Evolutionary conservation across 2,329 filamentous ascomycete species (phyloP), one percentile per base, ranked within the genome.

Genomic region (Phyllosticta citriasiana): DNA sequence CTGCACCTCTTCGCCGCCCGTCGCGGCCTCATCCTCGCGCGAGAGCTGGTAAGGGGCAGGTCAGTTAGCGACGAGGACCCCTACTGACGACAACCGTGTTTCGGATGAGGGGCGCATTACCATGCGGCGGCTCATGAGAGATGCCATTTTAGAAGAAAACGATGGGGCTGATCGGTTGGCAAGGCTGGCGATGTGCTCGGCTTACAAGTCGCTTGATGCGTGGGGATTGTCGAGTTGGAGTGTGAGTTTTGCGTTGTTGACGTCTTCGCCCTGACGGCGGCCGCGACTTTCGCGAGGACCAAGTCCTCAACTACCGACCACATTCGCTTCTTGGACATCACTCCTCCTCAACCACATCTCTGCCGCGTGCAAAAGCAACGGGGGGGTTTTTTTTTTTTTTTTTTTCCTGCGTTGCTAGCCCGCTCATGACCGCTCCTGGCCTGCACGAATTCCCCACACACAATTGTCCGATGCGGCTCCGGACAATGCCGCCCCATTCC

Each of bases 21-120:
- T 80, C 63, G 86, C 73, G 62, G 80, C 87, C 76, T 99, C 94
- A 69, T 97, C 93, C 63, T 96, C 93, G 72, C 91, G 95, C 54
- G 90, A 91, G 67, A 99, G 88, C 94, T 97, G 71, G 25, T 9
- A 27, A 33, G 56, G 26, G 55, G 19, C 25, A 61, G n/a, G 57
- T 67, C 65, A 70, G 66, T 54, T 57, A 55, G 50, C 26, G 25
- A 54, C 16, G 50, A 47, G 16, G n/a, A 47, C 14, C 33, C 33
- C 40, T 47, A 47, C 40, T 47, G 5, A 47, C 16, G 40, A n/a
- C 40, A n/a, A 47, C 14, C 40, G 40, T 47, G 40, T 47, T 47
- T 47, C 40, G 40, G 25, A 47, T 53, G n/a, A 10, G 35, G 26
- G 8, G 27, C 14, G 47, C n/a, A 24, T 25, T 54, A 60, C 59